Evolutionary conservation across 1,284 basidiomycete genomes (phyloP), one percentile per base, ranked within the genome.

Genomic region (Takashimella tepidaria): DNA sequence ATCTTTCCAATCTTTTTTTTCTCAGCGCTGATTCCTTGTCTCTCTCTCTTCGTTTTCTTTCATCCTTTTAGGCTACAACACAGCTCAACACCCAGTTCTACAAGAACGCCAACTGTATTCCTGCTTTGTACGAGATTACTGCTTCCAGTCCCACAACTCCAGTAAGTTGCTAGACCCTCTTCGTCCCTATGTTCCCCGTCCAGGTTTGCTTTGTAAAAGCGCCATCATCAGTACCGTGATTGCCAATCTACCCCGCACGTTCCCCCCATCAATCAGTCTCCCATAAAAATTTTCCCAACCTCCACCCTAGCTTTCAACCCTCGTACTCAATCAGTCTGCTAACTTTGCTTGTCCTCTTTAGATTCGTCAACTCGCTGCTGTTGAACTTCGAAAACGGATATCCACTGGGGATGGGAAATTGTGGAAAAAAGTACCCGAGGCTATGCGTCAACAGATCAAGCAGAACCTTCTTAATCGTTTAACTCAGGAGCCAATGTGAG

Each of bases 301-400:
- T n/a, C n/a, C n/a, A n/a, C n/a, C n/a, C n/a, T n/a, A n/a, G n/a
- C n/a, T n/a, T n/a, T n/a, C n/a, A n/a, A n/a, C n/a, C n/a, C n/a
- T n/a, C n/a, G n/a, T n/a, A n/a, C n/a, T n/a, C n/a, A n/a, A n/a
- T n/a, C n/a, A n/a, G n/a, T n/a, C n/a, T n/a, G n/a, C n/a, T n/a
- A n/a, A n/a, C n/a, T n/a, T n/a, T n/a, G n/a, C n/a, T n/a, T n/a
- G n/a, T n/a, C n/a, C n/a, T 8, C 13, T 6, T 6, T 60, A 96
- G 92, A 86, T 97, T 57, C 89, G 95, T 53, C 96, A 99, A 84
- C 84, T 99, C 21, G 90, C 93, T 48, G 92, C 93, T n/a, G 93
- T 98, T 55, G 96, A 99, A 79, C 81, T 98, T 69, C 82, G 96
- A 63, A 99, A 99, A 81, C 87, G 95, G 58, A 83, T 98, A 54